phyloP scores from a whole-genome alignment of 2,329 filamentous ascomycete genomes.

The Aspergillus sp. region DNA sequence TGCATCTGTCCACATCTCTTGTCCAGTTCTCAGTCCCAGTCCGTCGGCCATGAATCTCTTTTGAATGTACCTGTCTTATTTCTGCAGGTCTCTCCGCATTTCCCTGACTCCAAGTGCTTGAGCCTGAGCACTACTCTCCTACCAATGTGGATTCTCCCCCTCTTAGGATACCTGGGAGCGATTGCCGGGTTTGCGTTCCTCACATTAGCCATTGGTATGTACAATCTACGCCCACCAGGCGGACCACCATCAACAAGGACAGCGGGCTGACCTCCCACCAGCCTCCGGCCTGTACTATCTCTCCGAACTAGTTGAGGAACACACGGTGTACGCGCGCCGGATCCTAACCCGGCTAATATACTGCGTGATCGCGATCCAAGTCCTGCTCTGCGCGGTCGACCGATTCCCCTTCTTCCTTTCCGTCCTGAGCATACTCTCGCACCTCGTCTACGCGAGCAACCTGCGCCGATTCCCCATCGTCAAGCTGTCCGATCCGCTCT shows the following conservation, averaged over 20 bases:
- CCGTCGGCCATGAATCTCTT: neutral
- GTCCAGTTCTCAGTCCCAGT: too few relatives aligned
- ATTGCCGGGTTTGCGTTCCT: slow-evolving; percentile 86
- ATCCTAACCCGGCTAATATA: slow-evolving; percentile 82
- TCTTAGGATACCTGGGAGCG: slow-evolving; percentile 82
- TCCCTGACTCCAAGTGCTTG: neutral
- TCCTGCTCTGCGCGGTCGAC: slow-evolving; percentile 69
- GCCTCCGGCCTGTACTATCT: slow-evolving; percentile 98
- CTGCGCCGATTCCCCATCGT: slow-evolving; percentile 68
- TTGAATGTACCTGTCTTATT: neutral
- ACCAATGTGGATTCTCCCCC: slow-evolving; percentile 92
- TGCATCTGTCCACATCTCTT: too few relatives aligned
- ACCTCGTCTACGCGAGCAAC: slow-evolving; percentile 81
- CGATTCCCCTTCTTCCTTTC: slow-evolving; percentile 71
- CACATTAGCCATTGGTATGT: slow-evolving; percentile 78
- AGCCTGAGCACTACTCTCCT: neutral
- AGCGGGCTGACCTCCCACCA: slow-evolving; percentile 29
- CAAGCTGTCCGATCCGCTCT: slow-evolving; percentile 76
- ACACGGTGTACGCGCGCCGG: slow-evolving; percentile 84
- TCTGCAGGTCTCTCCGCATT: neutral
- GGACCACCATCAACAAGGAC: too few relatives aligned
- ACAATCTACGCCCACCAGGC: neutral
- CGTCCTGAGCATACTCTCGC: slow-evolving; percentile 65
- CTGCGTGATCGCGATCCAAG: slow-evolving; percentile 62
- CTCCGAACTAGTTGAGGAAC: slow-evolving; percentile 94